Conservation (phyloP, 768 basidiomycete genomes). For the Bullera alba region DNA sequence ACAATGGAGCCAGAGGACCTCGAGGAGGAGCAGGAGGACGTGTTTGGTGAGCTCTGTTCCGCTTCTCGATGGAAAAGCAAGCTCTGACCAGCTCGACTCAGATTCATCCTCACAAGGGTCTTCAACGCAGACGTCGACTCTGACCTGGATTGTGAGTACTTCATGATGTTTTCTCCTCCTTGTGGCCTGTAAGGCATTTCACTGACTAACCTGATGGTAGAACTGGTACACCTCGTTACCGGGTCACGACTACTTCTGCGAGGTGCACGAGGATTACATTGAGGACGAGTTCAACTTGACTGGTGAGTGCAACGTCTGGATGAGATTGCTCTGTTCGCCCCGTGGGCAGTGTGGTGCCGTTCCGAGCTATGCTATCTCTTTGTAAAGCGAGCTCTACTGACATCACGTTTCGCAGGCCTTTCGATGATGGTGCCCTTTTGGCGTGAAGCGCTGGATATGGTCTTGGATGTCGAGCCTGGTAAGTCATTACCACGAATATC, state of each 20-base stretch:
- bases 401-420: slow-evolving; percentile 24
- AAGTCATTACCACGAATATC: slow-evolving; percentile 36
- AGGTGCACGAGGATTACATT: slow-evolving; percentile 96
- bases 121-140: slow-evolving; percentile 44
- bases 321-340: no score
- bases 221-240: slow-evolving; percentile 45
- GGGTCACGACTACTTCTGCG: slow-evolving; percentile 90
- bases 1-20: slow-evolving; percentile 25
- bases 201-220: no score
- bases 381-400: background rate
- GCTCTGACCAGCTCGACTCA: slow-evolving; percentile 1
- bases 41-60: slow-evolving; percentile 17
- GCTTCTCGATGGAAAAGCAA: background rate
- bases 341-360: background rate
- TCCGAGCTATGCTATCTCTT: background rate
- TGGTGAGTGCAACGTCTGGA: no score
- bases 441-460: slow-evolving; percentile 99
- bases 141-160: slow-evolving; percentile 44
- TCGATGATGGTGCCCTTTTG: slow-evolving; percentile 78
- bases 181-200: no score
- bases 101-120: slow-evolving; percentile 42
- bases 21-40: slow-evolving; percentile 24
- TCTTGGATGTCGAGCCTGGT: slow-evolving; percentile 98
- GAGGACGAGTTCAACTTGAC: slow-evolving; percentile 99
- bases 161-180: no score